phyloP scores from a whole-genome alignment of 2,329 filamentous ascomycete genomes.

The Sporothrix protearum region DNA sequence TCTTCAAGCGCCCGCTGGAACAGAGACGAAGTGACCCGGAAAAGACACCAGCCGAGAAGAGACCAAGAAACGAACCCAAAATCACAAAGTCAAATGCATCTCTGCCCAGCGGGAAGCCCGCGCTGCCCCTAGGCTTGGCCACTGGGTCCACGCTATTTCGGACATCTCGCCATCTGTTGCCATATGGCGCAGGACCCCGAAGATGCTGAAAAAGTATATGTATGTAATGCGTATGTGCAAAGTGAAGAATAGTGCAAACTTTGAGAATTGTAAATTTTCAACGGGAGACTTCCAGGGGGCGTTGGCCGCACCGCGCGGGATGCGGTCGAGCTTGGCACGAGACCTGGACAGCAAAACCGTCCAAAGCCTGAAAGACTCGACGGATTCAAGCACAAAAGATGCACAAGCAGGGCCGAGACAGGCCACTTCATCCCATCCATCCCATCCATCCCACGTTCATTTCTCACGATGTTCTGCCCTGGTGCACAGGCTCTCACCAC shows the following conservation, averaged over 20 bases:
- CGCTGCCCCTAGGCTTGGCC: neutral
- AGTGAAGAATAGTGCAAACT: neutral
- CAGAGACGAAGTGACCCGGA: neutral
- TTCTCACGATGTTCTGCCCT: neutral
- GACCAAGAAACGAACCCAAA: neutral
- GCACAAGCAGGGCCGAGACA: neutral
- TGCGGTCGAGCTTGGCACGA: neutral
- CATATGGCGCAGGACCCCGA: neutral
- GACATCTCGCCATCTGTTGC: neutral
- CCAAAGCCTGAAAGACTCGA: neutral
- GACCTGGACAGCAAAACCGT: neutral
- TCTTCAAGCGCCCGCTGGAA: constrained; percentile 2
- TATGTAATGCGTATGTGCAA: too few species aligned
- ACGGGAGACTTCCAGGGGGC: neutral
- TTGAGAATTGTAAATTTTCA: neutral
- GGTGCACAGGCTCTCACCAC: neutral
- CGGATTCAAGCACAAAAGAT: neutral
- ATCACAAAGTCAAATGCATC: neutral
- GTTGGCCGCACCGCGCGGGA: neutral
- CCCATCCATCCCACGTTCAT: neutral
- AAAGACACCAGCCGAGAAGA: neutral
- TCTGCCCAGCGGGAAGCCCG: neutral
- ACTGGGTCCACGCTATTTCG: neutral
- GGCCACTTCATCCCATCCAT: neutral
- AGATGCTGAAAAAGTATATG: neutral